Conservation (phyloP, 2,329 filamentous ascomycete species). For the Zasmidium cellare region DNA sequence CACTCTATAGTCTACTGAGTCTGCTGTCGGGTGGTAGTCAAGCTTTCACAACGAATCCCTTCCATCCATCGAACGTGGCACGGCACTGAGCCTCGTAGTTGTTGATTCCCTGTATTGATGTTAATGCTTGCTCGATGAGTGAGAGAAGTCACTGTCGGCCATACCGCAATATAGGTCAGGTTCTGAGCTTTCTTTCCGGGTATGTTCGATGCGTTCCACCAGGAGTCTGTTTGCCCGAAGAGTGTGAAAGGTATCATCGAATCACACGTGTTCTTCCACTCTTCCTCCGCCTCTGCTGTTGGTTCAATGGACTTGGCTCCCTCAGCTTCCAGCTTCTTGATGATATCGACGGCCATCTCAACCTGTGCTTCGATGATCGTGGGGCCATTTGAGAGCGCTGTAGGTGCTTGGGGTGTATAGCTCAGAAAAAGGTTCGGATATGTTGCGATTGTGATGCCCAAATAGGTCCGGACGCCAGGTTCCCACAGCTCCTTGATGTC, state of each 20-base stretch:
- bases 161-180: slow-evolving; percentile 41
- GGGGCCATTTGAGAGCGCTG: slow-evolving; percentile 47
- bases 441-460: slow-evolving; percentile 35
- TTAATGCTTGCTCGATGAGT: too few relatives aligned
- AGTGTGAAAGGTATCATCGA: slow-evolving; percentile 28
- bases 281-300: slow-evolving; percentile 41
- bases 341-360: slow-evolving; percentile 46
- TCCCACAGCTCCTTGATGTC: slow-evolving; percentile 41
- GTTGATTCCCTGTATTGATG: slow-evolving; percentile 38
- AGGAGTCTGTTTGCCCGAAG: slow-evolving; percentile 29
- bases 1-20: background rate
- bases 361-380: slow-evolving; percentile 45
- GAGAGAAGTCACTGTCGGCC: slow-evolving; percentile 38
- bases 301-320: slow-evolving; percentile 42
- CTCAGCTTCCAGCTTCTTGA: slow-evolving; percentile 40
- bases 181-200: slow-evolving; percentile 45
- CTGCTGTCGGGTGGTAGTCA: background rate
- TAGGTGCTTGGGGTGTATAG: slow-evolving; percentile 48
- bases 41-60: slow-evolving; percentile 29
- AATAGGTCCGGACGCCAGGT: slow-evolving; percentile 40
- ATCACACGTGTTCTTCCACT: slow-evolving; percentile 36
- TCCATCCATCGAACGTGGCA: slow-evolving; percentile 37
- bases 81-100: slow-evolving; percentile 42
- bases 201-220: slow-evolving; percentile 44
- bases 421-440: slow-evolving; percentile 44